Evolutionary conservation across 106 monocot genomes (phyloP).

Genomic region (Allium sativum): DNA sequence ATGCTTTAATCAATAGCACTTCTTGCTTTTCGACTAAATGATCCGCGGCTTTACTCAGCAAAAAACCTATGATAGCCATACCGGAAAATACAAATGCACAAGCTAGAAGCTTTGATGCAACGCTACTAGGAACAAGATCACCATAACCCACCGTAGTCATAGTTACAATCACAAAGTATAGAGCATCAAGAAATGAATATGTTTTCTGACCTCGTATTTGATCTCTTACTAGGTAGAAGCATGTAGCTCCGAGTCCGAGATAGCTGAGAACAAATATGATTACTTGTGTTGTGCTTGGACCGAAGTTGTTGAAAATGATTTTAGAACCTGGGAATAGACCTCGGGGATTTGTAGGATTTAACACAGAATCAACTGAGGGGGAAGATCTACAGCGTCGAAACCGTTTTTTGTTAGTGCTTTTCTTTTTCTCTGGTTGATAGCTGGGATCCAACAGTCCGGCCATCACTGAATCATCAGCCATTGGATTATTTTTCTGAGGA

Average conservation of each 20-base stretch:
- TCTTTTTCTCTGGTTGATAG: slow-evolving; percentile 1
- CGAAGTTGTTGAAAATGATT: slow-evolving; percentile 14
- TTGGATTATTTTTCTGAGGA: neutral
- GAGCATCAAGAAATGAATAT: slow-evolving; percentile 49
- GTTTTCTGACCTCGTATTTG: slow-evolving; percentile 57
- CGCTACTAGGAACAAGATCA: slow-evolving; percentile 64
- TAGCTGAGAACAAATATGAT: slow-evolving; percentile 38
- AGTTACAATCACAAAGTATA: slow-evolving; percentile 85
- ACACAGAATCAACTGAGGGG: slow-evolving; percentile 19
- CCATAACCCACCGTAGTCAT: slow-evolving; percentile 96
- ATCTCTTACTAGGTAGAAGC: slow-evolving; percentile 48
- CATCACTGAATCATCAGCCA: slow-evolving; percentile 19
- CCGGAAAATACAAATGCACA: slow-evolving; percentile 73
- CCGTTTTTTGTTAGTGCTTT: slow-evolving; percentile 21
- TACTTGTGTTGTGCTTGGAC: slow-evolving; percentile 33
- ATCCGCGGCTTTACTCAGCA: slow-evolving; percentile 67
- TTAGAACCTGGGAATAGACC: slow-evolving; percentile 17
- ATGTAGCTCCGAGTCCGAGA: slow-evolving; percentile 25
- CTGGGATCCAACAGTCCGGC: slow-evolving; percentile 11
- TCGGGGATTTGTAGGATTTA: slow-evolving; percentile 1
- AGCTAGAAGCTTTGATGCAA: slow-evolving; percentile 56
- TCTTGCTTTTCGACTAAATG: slow-evolving; percentile 85
- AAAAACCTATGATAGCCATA: slow-evolving; percentile 63
- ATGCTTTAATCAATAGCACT: slow-evolving; percentile 50
- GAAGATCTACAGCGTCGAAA: slow-evolving; percentile 36